These are phyloP conservation scores for Xylariaceae sp. DNA, from an alignment of 2,329 filamentous ascomycete species.

Conservation along the genomic window DNA sequence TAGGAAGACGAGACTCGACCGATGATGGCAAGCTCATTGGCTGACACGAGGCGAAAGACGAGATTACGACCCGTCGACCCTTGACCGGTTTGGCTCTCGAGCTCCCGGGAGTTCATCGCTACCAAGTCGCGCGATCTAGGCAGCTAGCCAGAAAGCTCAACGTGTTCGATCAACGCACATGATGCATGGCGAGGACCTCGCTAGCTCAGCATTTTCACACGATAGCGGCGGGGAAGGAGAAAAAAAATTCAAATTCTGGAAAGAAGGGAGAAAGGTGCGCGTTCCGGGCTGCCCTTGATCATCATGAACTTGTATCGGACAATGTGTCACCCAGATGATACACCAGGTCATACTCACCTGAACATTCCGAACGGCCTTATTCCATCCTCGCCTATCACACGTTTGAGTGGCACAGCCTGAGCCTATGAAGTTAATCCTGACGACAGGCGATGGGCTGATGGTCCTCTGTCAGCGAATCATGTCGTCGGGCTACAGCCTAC, in stretches of 20 bases:
- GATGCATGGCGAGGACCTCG: slow-evolving; percentile 2
- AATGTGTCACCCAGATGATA: not conserved
- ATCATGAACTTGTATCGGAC: slow-evolving; percentile 1
- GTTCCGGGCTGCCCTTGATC: not conserved
- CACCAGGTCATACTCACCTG: not conserved
- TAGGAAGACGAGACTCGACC: not conserved
- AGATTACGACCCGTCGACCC: not conserved
- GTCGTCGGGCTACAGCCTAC: not conserved
- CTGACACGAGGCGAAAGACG: not conserved
- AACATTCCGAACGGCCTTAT: slow-evolving; percentile 6
- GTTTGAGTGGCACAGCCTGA: not conserved
- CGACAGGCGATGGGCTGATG: not conserved
- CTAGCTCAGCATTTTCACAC: not conserved
- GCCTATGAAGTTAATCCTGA: not conserved
- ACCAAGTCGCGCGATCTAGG: slow-evolving; percentile 6
- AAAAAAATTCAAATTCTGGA: not conserved
- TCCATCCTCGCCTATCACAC: not conserved
- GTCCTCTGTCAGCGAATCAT: not conserved
- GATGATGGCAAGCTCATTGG: slow-evolving; percentile 4
- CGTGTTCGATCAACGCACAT: not conserved
- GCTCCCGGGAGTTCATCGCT: not conserved
- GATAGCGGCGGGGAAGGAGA: not conserved
- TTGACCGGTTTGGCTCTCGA: not conserved
- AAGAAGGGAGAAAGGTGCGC: not conserved
- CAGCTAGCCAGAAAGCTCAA: not conserved